A percentile compares a stretch with the other conserved stretches of the same genome.
phyloP scores from a whole-genome alignment of 2,329 filamentous ascomycete species.

The Acrocalymma vagum region DNA sequence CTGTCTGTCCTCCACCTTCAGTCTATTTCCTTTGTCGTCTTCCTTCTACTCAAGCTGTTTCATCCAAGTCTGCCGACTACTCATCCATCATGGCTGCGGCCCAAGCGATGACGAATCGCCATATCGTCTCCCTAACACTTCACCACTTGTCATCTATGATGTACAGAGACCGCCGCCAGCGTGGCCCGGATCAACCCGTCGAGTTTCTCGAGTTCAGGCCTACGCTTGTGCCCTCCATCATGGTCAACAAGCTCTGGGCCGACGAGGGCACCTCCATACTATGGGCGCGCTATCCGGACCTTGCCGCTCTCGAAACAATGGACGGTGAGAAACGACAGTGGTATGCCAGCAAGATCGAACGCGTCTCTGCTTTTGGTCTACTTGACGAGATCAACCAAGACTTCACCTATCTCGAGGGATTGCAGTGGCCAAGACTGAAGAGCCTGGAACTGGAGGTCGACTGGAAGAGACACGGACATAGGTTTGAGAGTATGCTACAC shows the following conservation, averaged over 20 bases:
- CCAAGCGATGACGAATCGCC: conserved; percentile 28
- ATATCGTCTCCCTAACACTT: conserved; percentile 35
- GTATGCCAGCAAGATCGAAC: conserved; percentile 42
- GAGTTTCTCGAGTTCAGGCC: conserved; percentile 44
- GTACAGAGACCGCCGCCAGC: conserved; percentile 39
- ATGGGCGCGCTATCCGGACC: conserved; percentile 41
- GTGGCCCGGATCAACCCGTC: conserved; percentile 39
- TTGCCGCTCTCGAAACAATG: conserved; percentile 35
- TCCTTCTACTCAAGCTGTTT: no score
- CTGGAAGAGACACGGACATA: conserved; percentile 26
- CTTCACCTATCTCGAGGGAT: conserved; percentile 31
- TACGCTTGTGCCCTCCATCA: conserved; percentile 39
- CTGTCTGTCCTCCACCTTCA: no score
- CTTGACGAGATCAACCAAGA: conserved; percentile 19
- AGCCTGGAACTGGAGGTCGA: conserved; percentile 40
- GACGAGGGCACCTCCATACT: conserved; percentile 40
- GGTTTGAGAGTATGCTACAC: conserved; percentile 32
- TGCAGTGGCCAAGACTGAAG: conserved; percentile 39
- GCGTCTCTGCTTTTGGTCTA: conserved; percentile 30
- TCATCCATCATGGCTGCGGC: conserved; percentile 32
- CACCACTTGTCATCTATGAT: conserved; percentile 39
- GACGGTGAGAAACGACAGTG: conserved; percentile 28
- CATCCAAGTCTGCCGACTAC: conserved; percentile 2
- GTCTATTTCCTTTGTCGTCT: no score
- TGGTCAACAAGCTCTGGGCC: conserved; percentile 44